Evolutionary conservation across 345 rosid genomes (phyloP).

Genomic region (Linum lewisii): DNA sequence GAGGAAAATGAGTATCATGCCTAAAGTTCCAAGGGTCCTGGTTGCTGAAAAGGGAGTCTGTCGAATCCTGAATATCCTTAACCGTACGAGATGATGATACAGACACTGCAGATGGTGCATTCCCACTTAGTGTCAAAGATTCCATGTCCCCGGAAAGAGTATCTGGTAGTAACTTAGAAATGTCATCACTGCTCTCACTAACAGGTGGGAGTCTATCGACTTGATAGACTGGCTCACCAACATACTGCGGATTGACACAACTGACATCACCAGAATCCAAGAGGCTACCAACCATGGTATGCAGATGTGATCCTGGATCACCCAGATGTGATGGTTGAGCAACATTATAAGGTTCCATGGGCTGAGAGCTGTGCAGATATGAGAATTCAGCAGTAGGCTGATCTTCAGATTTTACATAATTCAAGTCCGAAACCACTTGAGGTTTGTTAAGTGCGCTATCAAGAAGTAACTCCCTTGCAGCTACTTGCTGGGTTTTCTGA

Average conservation of each 20-base stretch:
- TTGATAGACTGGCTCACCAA: constrained; percentile 18
- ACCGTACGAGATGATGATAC: constrained; percentile 17
- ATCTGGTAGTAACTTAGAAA: constrained; percentile 23
- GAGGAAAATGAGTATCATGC: constrained; percentile 43
- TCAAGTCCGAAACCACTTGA: constrained; percentile 22
- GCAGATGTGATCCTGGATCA: constrained; percentile 26
- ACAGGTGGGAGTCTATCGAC: constrained; percentile 24
- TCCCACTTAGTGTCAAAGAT: constrained; percentile 17
- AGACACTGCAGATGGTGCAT: constrained; percentile 13
- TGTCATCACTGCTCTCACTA: constrained; percentile 27
- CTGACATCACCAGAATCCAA: constrained; percentile 32
- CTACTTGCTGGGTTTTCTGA: constrained; percentile 21
- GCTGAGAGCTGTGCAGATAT: constrained; percentile 18
- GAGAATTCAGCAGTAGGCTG: constrained; percentile 22
- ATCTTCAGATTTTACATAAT: constrained; percentile 20
- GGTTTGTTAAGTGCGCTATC: constrained; percentile 26
- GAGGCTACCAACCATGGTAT: constrained; percentile 26
- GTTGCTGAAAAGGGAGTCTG: constrained; percentile 50
- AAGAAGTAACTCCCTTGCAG: constrained; percentile 27
- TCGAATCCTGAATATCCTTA: constrained; percentile 35
- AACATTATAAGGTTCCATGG: constrained; percentile 23
- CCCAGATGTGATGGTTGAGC: constrained; percentile 25
- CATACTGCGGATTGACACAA: constrained; percentile 21
- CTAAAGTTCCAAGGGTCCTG: constrained; percentile 61
- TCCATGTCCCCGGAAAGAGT: constrained; percentile 19